Evolutionary conservation across 331 rosid genomes (phyloP), one percentile per base, ranked within the genome.

Genomic region (Cydonia oblonga): DNA sequence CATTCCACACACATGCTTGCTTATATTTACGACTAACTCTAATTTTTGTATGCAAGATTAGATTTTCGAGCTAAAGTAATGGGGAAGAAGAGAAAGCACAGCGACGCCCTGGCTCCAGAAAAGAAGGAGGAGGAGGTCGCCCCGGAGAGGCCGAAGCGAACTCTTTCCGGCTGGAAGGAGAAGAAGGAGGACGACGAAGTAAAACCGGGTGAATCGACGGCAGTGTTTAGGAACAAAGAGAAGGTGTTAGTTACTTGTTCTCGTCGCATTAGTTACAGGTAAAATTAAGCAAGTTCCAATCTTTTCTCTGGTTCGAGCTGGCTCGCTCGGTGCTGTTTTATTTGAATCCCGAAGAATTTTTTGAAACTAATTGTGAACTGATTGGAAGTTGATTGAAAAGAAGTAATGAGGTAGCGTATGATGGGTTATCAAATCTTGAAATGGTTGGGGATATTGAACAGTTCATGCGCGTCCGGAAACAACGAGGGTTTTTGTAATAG

Each of bases 11-110:
- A 63, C 42, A 38, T 13, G 49, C 9, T 23, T 51, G 14, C 54
- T 9, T 63, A 2, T 52, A 24, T 70, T 54, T 3, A 33, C 15
- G 15, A 18, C 18, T 32, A 10, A 57, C 28, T 64, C 18, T 56
- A 4, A n/a, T 16, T 29, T 58, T 9, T 5, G 10, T 52, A 24
- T 5, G 65, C 11, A 16, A 16, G 30, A 0, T 44, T 22, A 9
- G 40, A 22, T 9, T 30, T 33, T 15, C 44, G 1, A 10, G 32
- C 68, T 8, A 10, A 9, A 33, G 54, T 42, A 28, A 89, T 88
- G 97, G 97, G 80, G 40, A 95, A 88, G 90, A 95, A 91, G 91
- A 88, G 99, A 82, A 95, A 91, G 66, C 99, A 84, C 46, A 81
- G 72, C 35, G 97, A 95, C 65, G 58, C 79, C 0, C 78, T 73